phyloP scores from a whole-genome alignment of 2,329 filamentous ascomycete species.

The Cercospora sp. region DNA sequence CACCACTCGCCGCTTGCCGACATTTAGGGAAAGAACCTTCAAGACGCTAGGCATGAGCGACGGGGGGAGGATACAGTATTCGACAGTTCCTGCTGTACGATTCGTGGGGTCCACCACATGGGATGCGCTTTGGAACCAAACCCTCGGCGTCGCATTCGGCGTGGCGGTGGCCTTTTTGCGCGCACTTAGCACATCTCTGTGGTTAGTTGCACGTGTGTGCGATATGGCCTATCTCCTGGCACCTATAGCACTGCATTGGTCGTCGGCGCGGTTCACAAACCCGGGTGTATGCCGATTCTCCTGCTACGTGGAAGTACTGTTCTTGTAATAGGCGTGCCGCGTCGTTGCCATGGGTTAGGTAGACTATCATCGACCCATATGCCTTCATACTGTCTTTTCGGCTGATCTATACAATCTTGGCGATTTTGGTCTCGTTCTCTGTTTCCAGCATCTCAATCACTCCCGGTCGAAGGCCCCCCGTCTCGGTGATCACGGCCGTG shows the following conservation, averaged over 20 bases:
- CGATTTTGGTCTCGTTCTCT: neutral
- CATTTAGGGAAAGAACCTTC: neutral
- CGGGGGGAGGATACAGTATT: neutral
- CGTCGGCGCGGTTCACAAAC: neutral
- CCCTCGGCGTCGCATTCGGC: neutral
- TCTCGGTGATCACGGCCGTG: neutral
- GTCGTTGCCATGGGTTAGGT: neutral
- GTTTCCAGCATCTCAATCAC: neutral
- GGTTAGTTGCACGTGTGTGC: neutral
- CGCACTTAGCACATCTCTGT: neutral
- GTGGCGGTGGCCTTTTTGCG: neutral
- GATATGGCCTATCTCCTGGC: neutral
- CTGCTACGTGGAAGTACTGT: neutral
- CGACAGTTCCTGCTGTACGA: neutral
- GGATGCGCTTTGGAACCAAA: neutral
- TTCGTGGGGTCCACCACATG: neutral
- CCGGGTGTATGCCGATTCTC: neutral
- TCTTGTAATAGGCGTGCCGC: neutral
- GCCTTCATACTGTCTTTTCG: neutral
- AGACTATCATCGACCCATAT: neutral
- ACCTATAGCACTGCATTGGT: neutral
- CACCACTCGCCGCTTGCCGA: neutral
- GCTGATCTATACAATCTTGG: neutral
- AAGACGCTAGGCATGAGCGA: neutral
- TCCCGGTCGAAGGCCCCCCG: neutral